Conservation (phyloP, 2,329 filamentous ascomycete species). For the Fusarium chuoi region DNA sequence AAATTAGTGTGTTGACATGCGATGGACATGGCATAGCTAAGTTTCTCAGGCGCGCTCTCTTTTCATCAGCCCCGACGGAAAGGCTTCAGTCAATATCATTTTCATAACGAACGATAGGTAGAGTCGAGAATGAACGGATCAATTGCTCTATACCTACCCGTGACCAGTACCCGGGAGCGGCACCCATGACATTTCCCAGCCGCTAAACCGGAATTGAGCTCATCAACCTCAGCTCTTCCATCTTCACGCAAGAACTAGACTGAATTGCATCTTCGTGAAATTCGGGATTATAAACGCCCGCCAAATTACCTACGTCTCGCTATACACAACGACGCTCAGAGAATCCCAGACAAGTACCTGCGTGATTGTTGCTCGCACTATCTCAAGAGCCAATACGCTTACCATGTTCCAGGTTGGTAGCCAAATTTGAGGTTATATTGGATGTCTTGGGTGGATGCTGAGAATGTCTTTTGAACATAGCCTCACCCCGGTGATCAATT, state of each 20-base stretch:
- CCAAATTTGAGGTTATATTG: neutral
- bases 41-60: neutral
- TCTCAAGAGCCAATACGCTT: neutral
- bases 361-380: neutral
- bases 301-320: neutral
- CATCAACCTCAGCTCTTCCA: slow-evolving; percentile 22
- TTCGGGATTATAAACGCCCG: neutral
- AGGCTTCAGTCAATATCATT: neutral
- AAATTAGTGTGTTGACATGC: neutral
- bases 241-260: neutral
- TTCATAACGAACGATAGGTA: neutral
- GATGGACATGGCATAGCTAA: neutral
- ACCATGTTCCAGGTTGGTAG: slow-evolving; percentile 44
- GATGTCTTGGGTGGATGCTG: slow-evolving; percentile 2
- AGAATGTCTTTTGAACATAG: slow-evolving; percentile 48
- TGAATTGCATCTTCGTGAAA: neutral
- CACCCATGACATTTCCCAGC: slow-evolving; percentile 12
- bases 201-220: slow-evolving; percentile 28
- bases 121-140: neutral
- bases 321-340: neutral
- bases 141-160: slow-evolving; percentile 10
- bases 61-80: neutral
- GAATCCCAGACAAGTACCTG: too few species aligned
- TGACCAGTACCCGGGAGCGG: slow-evolving; percentile 4
- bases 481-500: slow-evolving; percentile 78